Percentiles rank a stretch among this genome's conserved stretches.
Evolutionary conservation across 805 yeast genomes (phyloP).

Genomic region (Wickerhamia fluorescens): DNA sequence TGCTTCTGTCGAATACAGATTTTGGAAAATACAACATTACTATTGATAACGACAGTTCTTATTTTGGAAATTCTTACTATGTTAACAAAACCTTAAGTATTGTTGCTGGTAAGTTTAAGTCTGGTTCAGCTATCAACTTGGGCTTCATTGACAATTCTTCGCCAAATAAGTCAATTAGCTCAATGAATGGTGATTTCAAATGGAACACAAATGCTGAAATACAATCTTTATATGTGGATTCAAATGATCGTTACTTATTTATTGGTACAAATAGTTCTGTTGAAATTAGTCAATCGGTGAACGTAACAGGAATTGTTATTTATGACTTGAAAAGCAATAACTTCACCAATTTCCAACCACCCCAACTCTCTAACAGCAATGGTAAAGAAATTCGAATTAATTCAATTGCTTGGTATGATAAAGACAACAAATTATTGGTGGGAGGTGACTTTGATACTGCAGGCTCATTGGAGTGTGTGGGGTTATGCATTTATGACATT

Average conservation of each 20-base stretch:
- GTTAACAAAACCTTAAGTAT: constrained; percentile 45
- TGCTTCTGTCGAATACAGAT: constrained; percentile 11
- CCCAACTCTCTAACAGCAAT: constrained; percentile 33
- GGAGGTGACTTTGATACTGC: constrained; percentile 68
- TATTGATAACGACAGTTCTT: constrained; percentile 11
- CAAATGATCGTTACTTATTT: constrained; percentile 27
- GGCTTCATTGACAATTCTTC: constrained; percentile 19
- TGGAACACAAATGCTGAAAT: constrained; percentile 22
- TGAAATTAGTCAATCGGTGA: constrained; percentile 10
- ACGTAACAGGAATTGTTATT: constrained; percentile 41
- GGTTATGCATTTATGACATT: constrained; percentile 62
- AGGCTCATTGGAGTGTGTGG: constrained; percentile 49
- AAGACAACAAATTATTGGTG: constrained; percentile 41
- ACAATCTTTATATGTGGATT: constrained; percentile 29
- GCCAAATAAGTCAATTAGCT: constrained; percentile 9
- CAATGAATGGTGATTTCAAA: constrained; percentile 15
- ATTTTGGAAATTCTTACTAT: constrained; percentile 29
- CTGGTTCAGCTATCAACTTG: constrained; percentile 15
- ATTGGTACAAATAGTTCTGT: constrained; percentile 41
- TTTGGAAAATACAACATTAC: constrained; percentile 17
- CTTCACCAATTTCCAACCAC: constrained; percentile 43
- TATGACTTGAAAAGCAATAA: constrained; percentile 42
- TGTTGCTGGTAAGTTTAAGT: constrained; percentile 54
- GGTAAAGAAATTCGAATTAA: constrained; percentile 36
- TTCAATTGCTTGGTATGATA: constrained; percentile 28